Evolutionary conservation across 2,329 filamentous ascomycete species (phyloP).

Genomic region (Pseudogymnoascus sp.): DNA sequence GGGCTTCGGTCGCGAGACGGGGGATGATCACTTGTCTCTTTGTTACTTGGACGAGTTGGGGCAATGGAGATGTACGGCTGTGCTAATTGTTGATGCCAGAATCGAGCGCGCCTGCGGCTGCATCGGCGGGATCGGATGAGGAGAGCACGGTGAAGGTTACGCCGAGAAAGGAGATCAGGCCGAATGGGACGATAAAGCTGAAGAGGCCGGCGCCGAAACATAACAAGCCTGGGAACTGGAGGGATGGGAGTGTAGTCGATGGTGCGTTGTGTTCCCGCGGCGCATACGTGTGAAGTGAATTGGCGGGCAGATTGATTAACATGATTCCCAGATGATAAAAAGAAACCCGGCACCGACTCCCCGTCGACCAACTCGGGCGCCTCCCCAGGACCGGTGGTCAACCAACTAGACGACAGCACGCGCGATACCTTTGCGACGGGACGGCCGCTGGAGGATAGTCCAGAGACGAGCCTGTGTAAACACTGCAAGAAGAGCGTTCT

Average conservation of each 20-base stretch:
- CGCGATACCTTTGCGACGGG: conserved; percentile 76
- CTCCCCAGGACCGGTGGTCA: conserved; percentile 51
- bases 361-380: conserved; percentile 36
- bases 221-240: conserved; percentile 64
- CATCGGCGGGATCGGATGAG: conserved; percentile 35
- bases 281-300: not conserved
- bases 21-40: no score
- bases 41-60: no score
- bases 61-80: no score
- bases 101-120: conserved; percentile 4
- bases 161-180: conserved; percentile 39
- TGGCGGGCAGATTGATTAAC: no score
- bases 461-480: conserved; percentile 80
- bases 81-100: not conserved
- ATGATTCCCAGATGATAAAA: conserved; percentile 44
- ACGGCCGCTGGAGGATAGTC: conserved; percentile 69
- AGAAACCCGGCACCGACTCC: conserved; percentile 37
- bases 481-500: conserved; percentile 88
- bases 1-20: not conserved
- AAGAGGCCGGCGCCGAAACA: conserved; percentile 58
- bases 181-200: conserved; percentile 49
- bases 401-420: conserved; percentile 66
- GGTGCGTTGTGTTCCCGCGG: conserved; percentile 38
- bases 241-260: conserved; percentile 56
- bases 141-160: conserved; percentile 57